Base-by-base conservation (phyloP, 1,284 basidiomycete species). In the Sutorius eximius region DNA sequence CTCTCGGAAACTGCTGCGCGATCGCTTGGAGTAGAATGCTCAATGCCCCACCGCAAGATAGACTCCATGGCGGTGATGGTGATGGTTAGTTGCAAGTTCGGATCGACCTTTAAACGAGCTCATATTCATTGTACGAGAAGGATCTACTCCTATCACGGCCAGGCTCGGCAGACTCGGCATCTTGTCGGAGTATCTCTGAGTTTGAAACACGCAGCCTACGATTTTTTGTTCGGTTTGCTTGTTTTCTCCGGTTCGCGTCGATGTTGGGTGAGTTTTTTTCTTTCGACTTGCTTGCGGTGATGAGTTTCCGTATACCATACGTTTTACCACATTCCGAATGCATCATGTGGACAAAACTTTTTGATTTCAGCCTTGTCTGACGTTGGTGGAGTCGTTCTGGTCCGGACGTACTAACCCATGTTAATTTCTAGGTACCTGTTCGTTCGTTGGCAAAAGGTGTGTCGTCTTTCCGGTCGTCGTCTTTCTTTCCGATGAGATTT, bases 41-140 rank as follows among this genome's bases (percentile, higher is more conserved):
- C 81, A 51, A 91, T 82, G 22, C 83, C 73, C 89, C 89, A 92
- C 67, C 86, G 83, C 32, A 92, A 74, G 27, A 92, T 78, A 40
- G 81, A 83, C 61, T 91, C 82, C 89, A 91, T 87, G 63, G 49
- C n/a, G 2, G 2, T 34, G 3, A 6, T 32, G 22, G 22, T 29
- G 4, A 20, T 45, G 18, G 42, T 49, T 20, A 34, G 34, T 37
- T 18, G 20, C 36, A 40, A 16, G 29, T 18, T 16, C 20, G 8
- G 3, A 36, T 42, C 47, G 29, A 41, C 24, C 24, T 5, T 5
- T 27, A 22, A 34, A 2, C 22, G 36, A n/a, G 44, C 27, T 41
- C 58, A 15, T 37, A 18, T 49, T 54, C 37, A 24, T 47, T 32
- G 16, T 53, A 47, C 42, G 22, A 55, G 52, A 61, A 47, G 12